A percentile compares a stretch with the other conserved stretches of the same genome.
Evolutionary conservation across 2,329 filamentous ascomycete genomes (phyloP).

Genomic region (Cercospora zeina): DNA sequence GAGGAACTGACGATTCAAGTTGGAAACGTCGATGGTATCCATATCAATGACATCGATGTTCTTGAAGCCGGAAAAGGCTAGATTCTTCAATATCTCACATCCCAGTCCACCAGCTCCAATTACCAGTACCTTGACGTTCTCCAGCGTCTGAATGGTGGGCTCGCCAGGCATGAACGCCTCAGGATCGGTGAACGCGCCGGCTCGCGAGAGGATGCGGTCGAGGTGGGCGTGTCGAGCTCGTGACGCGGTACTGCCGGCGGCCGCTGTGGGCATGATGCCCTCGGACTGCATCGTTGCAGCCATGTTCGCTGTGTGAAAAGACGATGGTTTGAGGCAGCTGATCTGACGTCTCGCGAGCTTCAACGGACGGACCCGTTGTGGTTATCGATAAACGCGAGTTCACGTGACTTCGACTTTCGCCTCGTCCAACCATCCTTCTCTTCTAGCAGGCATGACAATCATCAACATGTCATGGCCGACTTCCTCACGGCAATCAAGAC

Average conservation of each 20-base stretch:
- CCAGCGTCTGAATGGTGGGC: slow-evolving; percentile 58
- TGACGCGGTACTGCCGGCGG: slow-evolving; percentile 48
- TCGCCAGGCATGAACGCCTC: slow-evolving; percentile 47
- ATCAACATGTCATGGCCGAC: slow-evolving; percentile 48
- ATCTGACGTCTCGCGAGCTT: background rate
- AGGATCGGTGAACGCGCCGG: slow-evolving; percentile 78
- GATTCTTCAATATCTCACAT: slow-evolving; percentile 94
- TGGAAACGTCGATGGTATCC: slow-evolving; percentile 99
- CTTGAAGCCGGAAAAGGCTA: slow-evolving; percentile 92
- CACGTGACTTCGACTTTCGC: slow-evolving; percentile 6
- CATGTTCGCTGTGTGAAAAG: slow-evolving; percentile 20
- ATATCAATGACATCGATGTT: slow-evolving; percentile 99
- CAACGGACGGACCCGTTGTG: background rate
- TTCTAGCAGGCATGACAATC: slow-evolving; percentile 24
- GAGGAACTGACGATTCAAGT: slow-evolving; percentile 95
- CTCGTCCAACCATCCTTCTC: background rate
- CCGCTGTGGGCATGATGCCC: slow-evolving; percentile 14
- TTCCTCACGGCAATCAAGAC: slow-evolving; percentile 53
- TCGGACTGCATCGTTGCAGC: slow-evolving; percentile 30
- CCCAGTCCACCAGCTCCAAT: slow-evolving; percentile 92
- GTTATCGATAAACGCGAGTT: slow-evolving; percentile 19
- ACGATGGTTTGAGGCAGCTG: background rate
- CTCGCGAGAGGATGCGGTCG: slow-evolving; percentile 72
- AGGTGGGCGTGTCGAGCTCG: slow-evolving; percentile 66
- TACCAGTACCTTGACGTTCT: slow-evolving; percentile 61